These are phyloP conservation scores for Boechera stricta DNA, from an alignment of 345 rosid species.

Conservation along the genomic window DNA sequence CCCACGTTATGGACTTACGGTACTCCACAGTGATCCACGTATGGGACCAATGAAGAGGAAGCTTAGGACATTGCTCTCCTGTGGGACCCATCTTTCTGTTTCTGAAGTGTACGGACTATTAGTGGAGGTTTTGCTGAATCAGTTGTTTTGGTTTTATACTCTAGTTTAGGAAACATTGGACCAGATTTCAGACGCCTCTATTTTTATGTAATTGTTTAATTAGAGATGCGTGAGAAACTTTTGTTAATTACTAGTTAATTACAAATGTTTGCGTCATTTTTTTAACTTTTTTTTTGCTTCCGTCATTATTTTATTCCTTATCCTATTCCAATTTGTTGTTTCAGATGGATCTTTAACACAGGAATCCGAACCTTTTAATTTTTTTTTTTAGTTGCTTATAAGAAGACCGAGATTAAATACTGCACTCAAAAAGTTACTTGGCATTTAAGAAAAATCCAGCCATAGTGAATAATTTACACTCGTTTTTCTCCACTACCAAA, in stretches of 20 bases:
- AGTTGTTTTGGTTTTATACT: background rate
- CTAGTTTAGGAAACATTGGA: background rate
- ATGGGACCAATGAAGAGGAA: background rate
- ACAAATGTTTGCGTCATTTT: background rate
- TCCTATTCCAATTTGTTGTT: background rate
- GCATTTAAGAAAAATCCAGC: conserved; percentile 2
- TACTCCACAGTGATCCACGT: background rate
- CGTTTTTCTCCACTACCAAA: background rate
- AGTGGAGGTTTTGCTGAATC: background rate
- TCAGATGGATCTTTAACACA: background rate
- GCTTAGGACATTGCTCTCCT: background rate
- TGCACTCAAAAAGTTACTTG: background rate
- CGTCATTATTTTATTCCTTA: background rate
- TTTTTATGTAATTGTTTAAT: background rate
- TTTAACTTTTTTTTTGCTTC: background rate
- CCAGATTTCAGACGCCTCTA: background rate
- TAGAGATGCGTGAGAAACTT: too few relatives aligned
- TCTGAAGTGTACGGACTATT: background rate
- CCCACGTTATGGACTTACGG: background rate
- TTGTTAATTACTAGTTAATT: background rate
- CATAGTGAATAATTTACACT: background rate
- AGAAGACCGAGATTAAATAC: background rate
- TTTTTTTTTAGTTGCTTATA: background rate
- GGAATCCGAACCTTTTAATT: background rate
- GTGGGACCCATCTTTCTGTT: background rate